phyloP scores from a whole-genome alignment of 495 filamentous ascomycete genomes.

The Extremus antarcticus region DNA sequence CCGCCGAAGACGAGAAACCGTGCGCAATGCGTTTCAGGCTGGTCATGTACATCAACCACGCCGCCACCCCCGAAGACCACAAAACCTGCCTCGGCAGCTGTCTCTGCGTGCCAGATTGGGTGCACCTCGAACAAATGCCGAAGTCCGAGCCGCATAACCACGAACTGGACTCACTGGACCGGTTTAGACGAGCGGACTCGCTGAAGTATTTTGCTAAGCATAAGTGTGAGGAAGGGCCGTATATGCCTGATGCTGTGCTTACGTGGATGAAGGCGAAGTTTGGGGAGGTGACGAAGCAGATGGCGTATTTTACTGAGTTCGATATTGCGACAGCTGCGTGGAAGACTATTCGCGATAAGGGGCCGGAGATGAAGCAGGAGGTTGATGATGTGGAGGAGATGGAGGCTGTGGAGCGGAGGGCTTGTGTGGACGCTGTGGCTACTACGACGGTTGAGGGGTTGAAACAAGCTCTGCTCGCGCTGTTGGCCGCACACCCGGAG shows the following conservation, averaged over 20 bases:
- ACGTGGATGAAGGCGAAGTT: neutral
- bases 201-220: neutral
- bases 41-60: neutral
- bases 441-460: no score
- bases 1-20: neutral
- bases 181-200: neutral
- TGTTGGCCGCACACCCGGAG: no score
- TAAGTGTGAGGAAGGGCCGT: neutral
- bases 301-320: neutral
- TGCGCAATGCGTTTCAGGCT: neutral
- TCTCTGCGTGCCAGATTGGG: slow-evolving; percentile 1
- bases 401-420: no score
- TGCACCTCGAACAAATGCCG: neutral
- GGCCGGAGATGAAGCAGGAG: no score
- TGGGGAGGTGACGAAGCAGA: neutral
- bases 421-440: no score
- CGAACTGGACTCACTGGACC: neutral
- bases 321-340: neutral
- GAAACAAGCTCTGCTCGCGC: no score
- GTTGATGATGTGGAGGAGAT: no score
- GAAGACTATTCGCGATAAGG: no score
- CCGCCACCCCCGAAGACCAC: neutral
- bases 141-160: neutral
- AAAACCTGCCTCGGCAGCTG: neutral
- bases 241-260: neutral